phyloP scores from a whole-genome alignment of 2,329 filamentous ascomycete genomes.

The Verticillium dahliae region DNA sequence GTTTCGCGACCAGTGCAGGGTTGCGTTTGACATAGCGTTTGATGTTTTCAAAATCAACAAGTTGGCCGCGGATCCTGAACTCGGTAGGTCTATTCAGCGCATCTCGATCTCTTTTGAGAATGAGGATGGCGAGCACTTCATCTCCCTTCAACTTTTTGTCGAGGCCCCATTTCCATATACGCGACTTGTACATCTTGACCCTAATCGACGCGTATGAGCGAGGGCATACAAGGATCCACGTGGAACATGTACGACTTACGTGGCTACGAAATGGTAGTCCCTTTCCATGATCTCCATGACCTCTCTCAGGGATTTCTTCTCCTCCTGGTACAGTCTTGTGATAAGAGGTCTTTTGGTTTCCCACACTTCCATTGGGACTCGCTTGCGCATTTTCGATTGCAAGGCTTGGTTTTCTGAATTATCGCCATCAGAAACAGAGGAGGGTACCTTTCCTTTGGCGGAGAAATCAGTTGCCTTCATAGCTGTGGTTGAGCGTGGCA shows the following conservation, averaged over 20 bases:
- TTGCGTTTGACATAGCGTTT: slow-evolving; percentile 32
- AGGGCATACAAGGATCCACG: background rate
- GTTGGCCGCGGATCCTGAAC: slow-evolving; percentile 29
- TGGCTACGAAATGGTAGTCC: slow-evolving; percentile 29
- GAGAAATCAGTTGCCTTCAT: background rate
- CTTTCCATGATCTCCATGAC: slow-evolving; percentile 31
- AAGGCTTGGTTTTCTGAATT: slow-evolving; percentile 15
- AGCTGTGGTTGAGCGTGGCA: background rate
- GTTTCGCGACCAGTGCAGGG: slow-evolving; percentile 24
- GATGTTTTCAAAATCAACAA: slow-evolving; percentile 31
- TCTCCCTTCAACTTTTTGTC: slow-evolving; percentile 34
- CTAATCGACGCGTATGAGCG: slow-evolving; percentile 14
- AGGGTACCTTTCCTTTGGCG: slow-evolving; percentile 15
- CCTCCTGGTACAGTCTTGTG: slow-evolving; percentile 30
- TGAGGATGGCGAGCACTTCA: slow-evolving; percentile 30
- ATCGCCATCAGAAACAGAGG: slow-evolving; percentile 21
- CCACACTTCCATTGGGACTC: slow-evolving; percentile 24
- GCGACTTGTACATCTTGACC: slow-evolving; percentile 36
- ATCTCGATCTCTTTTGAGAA: slow-evolving; percentile 28
- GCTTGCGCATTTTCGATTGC: slow-evolving; percentile 14
- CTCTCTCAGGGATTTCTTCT: slow-evolving; percentile 32
- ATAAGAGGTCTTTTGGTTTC: slow-evolving; percentile 27
- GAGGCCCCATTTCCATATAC: slow-evolving; percentile 33
- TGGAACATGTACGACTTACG: slow-evolving; percentile 19
- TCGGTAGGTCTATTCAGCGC: slow-evolving; percentile 24